Conservation (phyloP, 176 grass and related monocot genomes). For the Cymbopogon citratus region DNA sequence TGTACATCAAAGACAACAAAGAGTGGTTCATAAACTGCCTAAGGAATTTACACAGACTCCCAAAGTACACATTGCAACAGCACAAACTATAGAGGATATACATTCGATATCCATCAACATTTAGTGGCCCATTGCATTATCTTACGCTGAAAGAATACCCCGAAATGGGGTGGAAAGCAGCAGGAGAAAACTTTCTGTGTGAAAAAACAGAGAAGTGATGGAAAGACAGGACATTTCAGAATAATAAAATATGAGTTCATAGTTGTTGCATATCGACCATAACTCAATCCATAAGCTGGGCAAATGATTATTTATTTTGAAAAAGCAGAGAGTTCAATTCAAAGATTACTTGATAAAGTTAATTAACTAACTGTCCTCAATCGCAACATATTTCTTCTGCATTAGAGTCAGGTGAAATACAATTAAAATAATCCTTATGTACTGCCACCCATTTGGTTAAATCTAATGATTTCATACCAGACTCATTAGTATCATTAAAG, state of each 20-base stretch:
- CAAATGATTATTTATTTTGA: not conserved
- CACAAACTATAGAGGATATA: not conserved
- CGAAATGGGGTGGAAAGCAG: not conserved
- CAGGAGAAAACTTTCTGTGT: not conserved
- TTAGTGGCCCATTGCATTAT: not conserved
- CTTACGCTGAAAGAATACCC: not conserved
- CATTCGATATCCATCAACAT: not conserved
- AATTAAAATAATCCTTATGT: not conserved
- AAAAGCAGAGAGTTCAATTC: not conserved
- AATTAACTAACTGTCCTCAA: not conserved
- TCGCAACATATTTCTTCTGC: not conserved
- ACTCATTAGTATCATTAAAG: not conserved
- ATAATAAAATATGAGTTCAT: not conserved
- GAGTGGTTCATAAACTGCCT: not conserved
- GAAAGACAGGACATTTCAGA: not conserved
- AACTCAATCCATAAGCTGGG: not conserved
- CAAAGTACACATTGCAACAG: not conserved
- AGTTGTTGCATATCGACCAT: not conserved
- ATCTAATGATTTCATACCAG: not conserved
- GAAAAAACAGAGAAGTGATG: not conserved
- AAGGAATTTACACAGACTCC: not conserved
- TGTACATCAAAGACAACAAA: constrained; percentile 15
- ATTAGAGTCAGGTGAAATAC: not conserved
- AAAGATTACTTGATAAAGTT: not conserved
- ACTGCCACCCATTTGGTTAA: not conserved